A percentile compares a stretch with the other conserved stretches of the same genome.
These are phyloP conservation scores for Stevia rebaudiana DNA, from an alignment of 140 eudicot species.

Conservation along the genomic window DNA sequence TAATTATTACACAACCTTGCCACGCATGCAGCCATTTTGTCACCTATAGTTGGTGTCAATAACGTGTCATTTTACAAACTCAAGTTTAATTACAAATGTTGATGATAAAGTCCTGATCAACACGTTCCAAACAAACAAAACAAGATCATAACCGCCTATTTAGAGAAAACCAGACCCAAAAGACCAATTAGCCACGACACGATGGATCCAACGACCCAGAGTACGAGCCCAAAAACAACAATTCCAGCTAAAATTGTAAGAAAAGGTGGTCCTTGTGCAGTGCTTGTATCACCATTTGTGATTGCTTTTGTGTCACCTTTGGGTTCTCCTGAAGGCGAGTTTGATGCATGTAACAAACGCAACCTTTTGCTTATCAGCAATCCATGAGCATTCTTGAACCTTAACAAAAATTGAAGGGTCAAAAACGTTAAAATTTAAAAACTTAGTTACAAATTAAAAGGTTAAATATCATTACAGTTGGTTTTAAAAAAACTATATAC, in stretches of 20 bases:
- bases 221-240: slow-evolving; percentile 31
- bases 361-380: slow-evolving; percentile 23
- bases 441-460: not conserved
- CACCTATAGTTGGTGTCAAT: not conserved
- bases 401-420: slow-evolving; percentile 13
- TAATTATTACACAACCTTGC: not conserved
- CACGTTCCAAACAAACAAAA: slow-evolving; percentile 14
- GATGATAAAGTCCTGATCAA: not conserved
- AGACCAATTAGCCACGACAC: slow-evolving; percentile 59
- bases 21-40: not conserved
- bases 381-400: slow-evolving; percentile 36
- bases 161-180: slow-evolving; percentile 37
- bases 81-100: slow-evolving; percentile 15
- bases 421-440: not conserved
- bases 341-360: slow-evolving; percentile 30
- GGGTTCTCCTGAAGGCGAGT: slow-evolving; percentile 31
- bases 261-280: slow-evolving; percentile 57
- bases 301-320: slow-evolving; percentile 20
- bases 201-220: slow-evolving; percentile 56
- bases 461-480: not conserved
- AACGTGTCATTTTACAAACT: slow-evolving; percentile 13
- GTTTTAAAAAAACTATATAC: not conserved
- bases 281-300: slow-evolving; percentile 24
- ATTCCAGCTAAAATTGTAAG: slow-evolving; percentile 78
- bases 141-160: slow-evolving; percentile 20